These are phyloP conservation scores for Russula olivacea DNA, from an alignment of 768 basidiomycete genomes.

Conservation along the genomic window DNA sequence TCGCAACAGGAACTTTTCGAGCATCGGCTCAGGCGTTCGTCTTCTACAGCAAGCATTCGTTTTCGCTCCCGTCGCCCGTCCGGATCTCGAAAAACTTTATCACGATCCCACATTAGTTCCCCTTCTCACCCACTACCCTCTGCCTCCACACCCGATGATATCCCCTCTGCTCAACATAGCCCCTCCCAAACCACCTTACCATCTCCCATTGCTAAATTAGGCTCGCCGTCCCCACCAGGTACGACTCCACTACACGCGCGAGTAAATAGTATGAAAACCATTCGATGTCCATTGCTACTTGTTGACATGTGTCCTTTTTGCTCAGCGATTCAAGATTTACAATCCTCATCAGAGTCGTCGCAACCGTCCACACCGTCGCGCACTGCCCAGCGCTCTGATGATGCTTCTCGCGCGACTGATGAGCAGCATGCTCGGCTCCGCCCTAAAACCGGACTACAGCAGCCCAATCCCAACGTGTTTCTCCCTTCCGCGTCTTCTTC, in stretches of 20 bases:
- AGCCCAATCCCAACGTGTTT: background rate
- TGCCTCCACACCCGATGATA: background rate
- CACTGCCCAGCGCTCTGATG: background rate
- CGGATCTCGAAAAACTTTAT: background rate
- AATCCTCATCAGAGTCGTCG: background rate
- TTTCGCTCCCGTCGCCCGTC: conserved; percentile 4
- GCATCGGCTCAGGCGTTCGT: conserved; percentile 24
- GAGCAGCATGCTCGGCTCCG: background rate
- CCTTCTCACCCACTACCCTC: background rate
- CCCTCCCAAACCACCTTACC: background rate
- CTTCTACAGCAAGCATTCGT: conserved; percentile 15
- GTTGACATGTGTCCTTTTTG: background rate
- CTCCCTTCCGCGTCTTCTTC: background rate
- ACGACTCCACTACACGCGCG: background rate
- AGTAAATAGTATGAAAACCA: conserved; percentile 4
- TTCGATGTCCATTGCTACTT: background rate
- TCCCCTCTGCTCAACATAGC: background rate
- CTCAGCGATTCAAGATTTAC: conserved; percentile 5
- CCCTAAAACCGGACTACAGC: background rate
- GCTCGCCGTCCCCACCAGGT: background rate
- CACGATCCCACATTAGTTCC: conserved; percentile 1
- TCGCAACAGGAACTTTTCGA: conserved; percentile 16
- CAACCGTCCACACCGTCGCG: background rate
- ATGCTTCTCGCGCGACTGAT: background rate
- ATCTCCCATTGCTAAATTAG: background rate